Conservation (phyloP, 2,329 filamentous ascomycete species). For the Sphaerulina vaccinii region DNA sequence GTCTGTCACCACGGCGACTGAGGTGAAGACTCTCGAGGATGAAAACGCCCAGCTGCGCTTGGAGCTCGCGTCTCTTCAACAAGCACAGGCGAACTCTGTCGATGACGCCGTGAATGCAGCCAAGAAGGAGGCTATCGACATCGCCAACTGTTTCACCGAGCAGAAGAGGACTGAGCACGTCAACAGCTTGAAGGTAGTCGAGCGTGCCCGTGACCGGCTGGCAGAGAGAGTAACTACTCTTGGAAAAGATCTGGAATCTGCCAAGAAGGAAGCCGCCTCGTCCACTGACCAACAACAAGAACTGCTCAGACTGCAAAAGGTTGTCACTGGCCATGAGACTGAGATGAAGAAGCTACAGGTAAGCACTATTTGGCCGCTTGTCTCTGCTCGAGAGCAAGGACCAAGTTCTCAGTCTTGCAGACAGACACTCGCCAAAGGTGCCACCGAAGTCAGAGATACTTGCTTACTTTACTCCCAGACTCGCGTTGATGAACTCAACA, state of each 20-base stretch:
- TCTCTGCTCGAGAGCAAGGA: too few species aligned
- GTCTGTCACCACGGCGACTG: not conserved
- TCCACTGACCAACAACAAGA: not conserved
- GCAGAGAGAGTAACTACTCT: conserved; percentile 9
- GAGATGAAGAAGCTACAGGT: conserved; percentile 7
- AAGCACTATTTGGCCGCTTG: too few species aligned
- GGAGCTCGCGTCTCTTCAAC: not conserved
- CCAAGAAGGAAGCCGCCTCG: not conserved
- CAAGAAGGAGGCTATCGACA: conserved; percentile 12
- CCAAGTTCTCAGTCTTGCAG: not conserved
- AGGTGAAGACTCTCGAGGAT: not conserved
- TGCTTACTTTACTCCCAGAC: conserved; percentile 1
- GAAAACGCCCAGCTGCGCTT: not conserved
- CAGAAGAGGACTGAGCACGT: conserved; percentile 16
- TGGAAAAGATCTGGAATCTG: conserved; percentile 6
- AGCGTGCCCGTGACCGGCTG: conserved; percentile 9
- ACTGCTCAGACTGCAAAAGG: not conserved
- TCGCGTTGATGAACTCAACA: not conserved
- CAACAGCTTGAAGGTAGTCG: conserved; percentile 19
- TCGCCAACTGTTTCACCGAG: conserved; percentile 9
- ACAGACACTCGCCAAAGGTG: not conserved
- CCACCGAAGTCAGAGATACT: not conserved
- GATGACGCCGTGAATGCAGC: not conserved
- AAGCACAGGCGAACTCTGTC: not conserved
- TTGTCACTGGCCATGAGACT: not conserved